Evolutionary conservation across 805 yeast species (phyloP).

Genomic region (Candida sakaeoensis): DNA sequence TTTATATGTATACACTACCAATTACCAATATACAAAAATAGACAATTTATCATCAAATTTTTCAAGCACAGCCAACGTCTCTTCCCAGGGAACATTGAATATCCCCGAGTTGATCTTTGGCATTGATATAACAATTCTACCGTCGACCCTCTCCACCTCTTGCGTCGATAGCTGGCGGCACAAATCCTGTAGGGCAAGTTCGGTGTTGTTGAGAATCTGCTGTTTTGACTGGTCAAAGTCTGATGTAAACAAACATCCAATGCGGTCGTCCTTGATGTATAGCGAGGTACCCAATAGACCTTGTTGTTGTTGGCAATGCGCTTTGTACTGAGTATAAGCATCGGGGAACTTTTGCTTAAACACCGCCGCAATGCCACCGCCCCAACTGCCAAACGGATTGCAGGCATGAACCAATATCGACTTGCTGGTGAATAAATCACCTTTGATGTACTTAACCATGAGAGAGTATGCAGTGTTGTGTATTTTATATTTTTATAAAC

Average conservation of each 20-base stretch:
- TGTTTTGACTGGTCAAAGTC: slow-evolving; percentile 36
- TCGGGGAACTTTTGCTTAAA: slow-evolving; percentile 53
- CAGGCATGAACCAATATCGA: slow-evolving; percentile 68
- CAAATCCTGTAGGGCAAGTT: slow-evolving; percentile 46
- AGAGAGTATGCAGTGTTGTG: too few species aligned
- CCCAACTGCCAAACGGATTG: slow-evolving; percentile 78
- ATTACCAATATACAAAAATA: not conserved
- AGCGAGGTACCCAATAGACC: slow-evolving; percentile 54
- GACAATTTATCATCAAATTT: slow-evolving; percentile 33
- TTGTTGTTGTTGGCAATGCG: slow-evolving; percentile 33
- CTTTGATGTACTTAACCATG: slow-evolving; percentile 42
- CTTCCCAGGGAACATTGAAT: slow-evolving; percentile 74
- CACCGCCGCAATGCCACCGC: slow-evolving; percentile 73
- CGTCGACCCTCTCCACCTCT: slow-evolving; percentile 9
- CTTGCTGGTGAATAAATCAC: slow-evolving; percentile 48
- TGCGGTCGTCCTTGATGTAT: slow-evolving; percentile 37
- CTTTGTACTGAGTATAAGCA: slow-evolving; percentile 48
- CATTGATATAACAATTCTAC: slow-evolving; percentile 44
- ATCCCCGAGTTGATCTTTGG: slow-evolving; percentile 82
- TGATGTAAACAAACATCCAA: slow-evolving; percentile 77
- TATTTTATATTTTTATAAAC: slow-evolving; percentile 4
- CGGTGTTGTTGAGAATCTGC: slow-evolving; percentile 51
- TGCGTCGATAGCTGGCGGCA: slow-evolving; percentile 27
- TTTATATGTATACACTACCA: not conserved
- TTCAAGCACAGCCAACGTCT: slow-evolving; percentile 53